These are phyloP conservation scores for Acacia melanoxylon DNA, from an alignment of 306 rosid genomes.

Conservation along the genomic window DNA sequence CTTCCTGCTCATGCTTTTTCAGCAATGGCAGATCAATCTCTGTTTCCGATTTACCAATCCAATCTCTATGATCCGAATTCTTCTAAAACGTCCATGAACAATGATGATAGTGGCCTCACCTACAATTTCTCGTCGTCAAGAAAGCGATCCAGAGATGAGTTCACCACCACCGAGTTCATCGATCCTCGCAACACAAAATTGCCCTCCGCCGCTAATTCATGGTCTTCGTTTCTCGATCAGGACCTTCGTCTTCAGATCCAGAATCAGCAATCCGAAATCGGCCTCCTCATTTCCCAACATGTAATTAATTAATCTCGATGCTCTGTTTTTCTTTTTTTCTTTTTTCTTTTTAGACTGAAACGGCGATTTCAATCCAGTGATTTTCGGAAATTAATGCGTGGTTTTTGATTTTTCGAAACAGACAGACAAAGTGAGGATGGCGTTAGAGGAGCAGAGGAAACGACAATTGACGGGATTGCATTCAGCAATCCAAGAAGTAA, in stretches of 20 bases:
- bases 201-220: not conserved
- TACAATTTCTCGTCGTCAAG: conserved; percentile 32
- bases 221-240: conserved; percentile 9
- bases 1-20: conserved; percentile 2
- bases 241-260: conserved; percentile 30
- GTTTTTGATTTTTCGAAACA: conserved; percentile 16
- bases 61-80: conserved; percentile 16
- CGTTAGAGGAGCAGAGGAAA: conserved; percentile 46
- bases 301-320: conserved; percentile 13
- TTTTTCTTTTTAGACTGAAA: not conserved
- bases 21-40: conserved; percentile 32
- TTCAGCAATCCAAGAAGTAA: conserved; percentile 44
- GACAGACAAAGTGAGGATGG: conserved; percentile 62
- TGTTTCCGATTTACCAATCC: conserved; percentile 33
- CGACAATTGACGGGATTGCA: conserved; percentile 51
- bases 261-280: conserved; percentile 25
- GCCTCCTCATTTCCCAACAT: conserved; percentile 33
- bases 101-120: conserved; percentile 56
- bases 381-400: not conserved
- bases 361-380: not conserved
- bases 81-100: conserved; percentile 34
- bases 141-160: conserved; percentile 38
- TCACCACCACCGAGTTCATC: conserved; percentile 4
- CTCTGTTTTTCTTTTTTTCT: not conserved
- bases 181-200: conserved; percentile 25